Base-by-base conservation (phyloP, 306 rosid species). In the Malus domestica region DNA sequence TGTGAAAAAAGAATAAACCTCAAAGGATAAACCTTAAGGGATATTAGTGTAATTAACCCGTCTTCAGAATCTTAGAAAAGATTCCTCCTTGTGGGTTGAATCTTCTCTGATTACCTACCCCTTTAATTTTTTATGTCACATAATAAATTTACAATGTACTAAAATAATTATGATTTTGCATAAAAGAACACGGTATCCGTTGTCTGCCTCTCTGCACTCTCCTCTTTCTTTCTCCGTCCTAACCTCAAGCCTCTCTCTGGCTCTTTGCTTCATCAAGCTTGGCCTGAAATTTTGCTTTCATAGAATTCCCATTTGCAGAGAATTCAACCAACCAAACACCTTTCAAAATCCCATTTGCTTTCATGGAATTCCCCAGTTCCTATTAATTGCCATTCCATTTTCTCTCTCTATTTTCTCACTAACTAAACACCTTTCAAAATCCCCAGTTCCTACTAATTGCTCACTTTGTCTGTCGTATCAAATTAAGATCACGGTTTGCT, bases 181-280 rank as follows among this genome's bases (percentile, higher is more conserved):
- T 11, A 3, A 44, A 44, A 44, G 14, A 44, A 44, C 14, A 44
- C 4, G 4, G 12, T 44, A 0, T 44, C 3, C 1, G 4, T 44
- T 44, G 2, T 10, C 14, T 44, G 12, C 49, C 33, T 44, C 4
- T 44, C 11, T 44, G 49, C 3, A 44, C 12, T 32, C 33, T 32
- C 33, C 33, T 4, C 33, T 32, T 32, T 4, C 0, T 4, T 32
- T 30, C 33, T 32, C 33, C 33, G 33, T 32, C 33, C 33, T 32
- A 32, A 32, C 33, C 33, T 32, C 33, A 32, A 32, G 4, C 33
- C 27, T 27, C 33, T 32, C 40, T 27, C 18, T 45, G 60, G 44
- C 67, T 29, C 33, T 95, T 90, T 73, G 97, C 97, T 84, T 90
- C 88, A 71, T 92, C 97, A 5, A 95, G 96, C 82, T 87, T 92